A percentile compares a stretch with the other conserved stretches of the same genome.
phyloP scores from a whole-genome alignment of 2,329 filamentous ascomycete species.

The Sarocladium oryzae region DNA sequence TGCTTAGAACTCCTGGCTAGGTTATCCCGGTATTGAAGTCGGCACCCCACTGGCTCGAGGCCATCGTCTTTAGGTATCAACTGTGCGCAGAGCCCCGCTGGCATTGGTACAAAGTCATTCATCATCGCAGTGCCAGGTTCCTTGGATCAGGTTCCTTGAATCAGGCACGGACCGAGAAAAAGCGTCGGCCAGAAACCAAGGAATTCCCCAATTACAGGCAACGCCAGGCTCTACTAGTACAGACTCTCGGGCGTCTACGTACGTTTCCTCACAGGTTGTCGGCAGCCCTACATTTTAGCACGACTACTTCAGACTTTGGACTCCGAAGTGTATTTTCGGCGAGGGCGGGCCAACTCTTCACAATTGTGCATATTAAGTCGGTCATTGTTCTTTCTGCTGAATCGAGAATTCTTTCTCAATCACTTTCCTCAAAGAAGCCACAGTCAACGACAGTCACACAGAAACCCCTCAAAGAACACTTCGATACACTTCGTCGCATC shows the following conservation, averaged over 20 bases:
- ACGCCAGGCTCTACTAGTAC: not conserved
- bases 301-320: no score
- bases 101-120: not conserved
- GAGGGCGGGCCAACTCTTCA: no score
- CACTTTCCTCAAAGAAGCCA: no score
- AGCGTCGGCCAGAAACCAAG: not conserved
- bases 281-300: no score
- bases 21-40: not conserved
- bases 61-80: slow-evolving; percentile 3
- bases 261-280: no score
- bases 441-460: not conserved
- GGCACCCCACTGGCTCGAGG: slow-evolving; percentile 5
- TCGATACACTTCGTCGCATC: not conserved
- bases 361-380: not conserved
- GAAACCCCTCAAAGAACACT: no score
- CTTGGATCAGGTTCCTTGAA: not conserved
- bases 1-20: not conserved
- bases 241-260: no score
- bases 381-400: no score
- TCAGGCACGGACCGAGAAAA: not conserved
- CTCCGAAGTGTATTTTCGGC: no score
- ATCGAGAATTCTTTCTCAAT: no score
- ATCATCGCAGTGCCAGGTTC: not conserved
- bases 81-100: not conserved
- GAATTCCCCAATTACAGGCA: not conserved